Evolutionary conservation across 2,329 filamentous ascomycete genomes (phyloP), one percentile per base, ranked within the genome.

Genomic region (Apiospora phragmitis): DNA sequence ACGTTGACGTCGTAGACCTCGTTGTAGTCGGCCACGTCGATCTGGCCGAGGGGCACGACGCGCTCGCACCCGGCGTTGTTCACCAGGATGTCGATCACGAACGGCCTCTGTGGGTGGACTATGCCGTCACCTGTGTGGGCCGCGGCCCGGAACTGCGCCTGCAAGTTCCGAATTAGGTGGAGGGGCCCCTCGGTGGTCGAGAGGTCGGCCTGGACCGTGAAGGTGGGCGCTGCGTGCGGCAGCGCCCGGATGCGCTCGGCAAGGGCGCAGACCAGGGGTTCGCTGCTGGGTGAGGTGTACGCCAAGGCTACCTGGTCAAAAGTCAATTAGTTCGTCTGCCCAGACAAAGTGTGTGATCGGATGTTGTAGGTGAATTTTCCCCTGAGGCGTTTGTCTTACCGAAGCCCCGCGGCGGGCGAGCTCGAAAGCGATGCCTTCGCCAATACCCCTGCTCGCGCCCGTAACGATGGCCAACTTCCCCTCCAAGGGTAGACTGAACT

Each of bases 271-370:
- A 90, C 79, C 73, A 88, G 91, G 4, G 87, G 80, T 0, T 88
- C 87, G n/a, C 90, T 90, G 12, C 89, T 81, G 32, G 90, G 85
- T 1, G 90, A 90, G 72, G 91, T 86, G 76, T 92, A 92, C 1
- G 89, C 89, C 29, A 92, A 79, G 12, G 90, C 85, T 4, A 80
- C 74, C 78, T 80, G 1, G 29, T 9, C 7, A 35, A n/a, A n/a
- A 45, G 49, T 35, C 12, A 14, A 12, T 26, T 4, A 55, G n/a
- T 14, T n/a, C n/a, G n/a, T n/a, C n/a, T n/a, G n/a, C n/a, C 43
- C 4, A 43, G 11, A 14, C 12, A 21, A 21, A 21, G 16, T 6
- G 1, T 16, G n/a, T 5, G 16, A 75, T 74, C 69, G 4, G 86
- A 75, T 0, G 77, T 77, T 9, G 77, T 88, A 79, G 14, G 76